These are phyloP conservation scores for Stephania yunnanensis DNA, from an alignment of 164 flowering plant genomes.

Conservation along the genomic window DNA sequence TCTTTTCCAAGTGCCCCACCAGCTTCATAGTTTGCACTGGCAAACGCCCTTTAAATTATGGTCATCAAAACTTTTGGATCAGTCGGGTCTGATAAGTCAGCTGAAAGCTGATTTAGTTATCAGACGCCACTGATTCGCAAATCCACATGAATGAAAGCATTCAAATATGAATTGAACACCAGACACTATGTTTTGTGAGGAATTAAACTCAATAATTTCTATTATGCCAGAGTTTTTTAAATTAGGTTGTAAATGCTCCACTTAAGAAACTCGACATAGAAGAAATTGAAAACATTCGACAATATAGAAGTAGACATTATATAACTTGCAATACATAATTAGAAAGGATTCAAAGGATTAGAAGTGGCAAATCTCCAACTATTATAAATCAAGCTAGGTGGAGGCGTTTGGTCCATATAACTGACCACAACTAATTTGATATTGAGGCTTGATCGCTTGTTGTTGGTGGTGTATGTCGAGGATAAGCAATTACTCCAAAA, in stretches of 20 bases:
- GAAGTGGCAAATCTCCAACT: no score
- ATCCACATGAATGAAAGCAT: not conserved
- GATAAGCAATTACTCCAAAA: no score
- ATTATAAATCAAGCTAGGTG: no score
- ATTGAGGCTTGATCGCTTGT: no score
- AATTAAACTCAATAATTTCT: not conserved
- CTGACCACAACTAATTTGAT: no score
- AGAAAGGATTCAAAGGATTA: no score
- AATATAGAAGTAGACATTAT: no score
- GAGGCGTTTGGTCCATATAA: no score
- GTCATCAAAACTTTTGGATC: conserved; percentile 1
- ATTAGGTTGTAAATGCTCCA: not conserved
- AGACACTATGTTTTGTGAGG: not conserved
- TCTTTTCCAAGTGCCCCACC: conserved; percentile 3
- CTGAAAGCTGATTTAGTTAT: not conserved
- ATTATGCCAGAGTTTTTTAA: not conserved
- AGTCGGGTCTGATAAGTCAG: conserved; percentile 1
- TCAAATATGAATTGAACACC: not conserved
- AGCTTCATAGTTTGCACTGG: conserved; percentile 2
- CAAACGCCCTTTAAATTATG: not conserved
- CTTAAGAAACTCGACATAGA: not conserved
- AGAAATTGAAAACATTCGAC: not conserved
- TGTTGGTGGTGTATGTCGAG: no score
- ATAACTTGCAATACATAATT: no score
- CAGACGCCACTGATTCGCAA: not conserved